Evolutionary conservation across 2,329 filamentous ascomycete genomes (phyloP).

Genomic region (Ascochyta pisi): DNA sequence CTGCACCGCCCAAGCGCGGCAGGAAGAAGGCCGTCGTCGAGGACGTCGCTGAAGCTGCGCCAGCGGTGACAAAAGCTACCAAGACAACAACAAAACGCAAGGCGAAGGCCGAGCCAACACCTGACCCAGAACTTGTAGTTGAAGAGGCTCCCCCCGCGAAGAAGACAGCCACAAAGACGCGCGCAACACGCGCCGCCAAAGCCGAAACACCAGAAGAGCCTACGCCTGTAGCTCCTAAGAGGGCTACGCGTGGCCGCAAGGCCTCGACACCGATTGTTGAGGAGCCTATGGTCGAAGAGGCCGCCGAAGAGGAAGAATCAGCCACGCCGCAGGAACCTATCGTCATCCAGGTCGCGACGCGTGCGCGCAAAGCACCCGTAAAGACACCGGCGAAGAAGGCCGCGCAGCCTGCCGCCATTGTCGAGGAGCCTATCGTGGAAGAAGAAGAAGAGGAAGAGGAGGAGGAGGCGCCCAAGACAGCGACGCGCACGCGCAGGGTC

Average conservation of each 20-base stretch:
- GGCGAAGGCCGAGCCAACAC: slow-evolving; percentile 25
- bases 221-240: slow-evolving; percentile 29
- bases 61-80: slow-evolving; percentile 26
- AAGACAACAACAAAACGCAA: slow-evolving; percentile 34
- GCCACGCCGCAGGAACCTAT: slow-evolving; percentile 26
- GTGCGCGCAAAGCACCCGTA: slow-evolving; percentile 31
- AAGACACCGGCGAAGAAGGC: slow-evolving; percentile 28
- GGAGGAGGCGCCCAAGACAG: slow-evolving; percentile 18
- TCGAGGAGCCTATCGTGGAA: slow-evolving; percentile 20
- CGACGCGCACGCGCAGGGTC: slow-evolving; percentile 21
- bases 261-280: slow-evolving; percentile 19
- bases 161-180: slow-evolving; percentile 27
- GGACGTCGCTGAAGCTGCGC: slow-evolving; percentile 26
- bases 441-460: slow-evolving; percentile 9
- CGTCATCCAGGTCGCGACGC: slow-evolving; percentile 35
- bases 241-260: slow-evolving; percentile 36
- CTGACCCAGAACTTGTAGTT: slow-evolving; percentile 9
- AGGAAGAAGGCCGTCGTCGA: slow-evolving; percentile 36
- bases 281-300: slow-evolving; percentile 20
- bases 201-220: slow-evolving; percentile 25
- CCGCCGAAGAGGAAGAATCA: slow-evolving; percentile 9
- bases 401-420: slow-evolving; percentile 2
- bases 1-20: slow-evolving; percentile 42
- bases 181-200: slow-evolving; percentile 32
- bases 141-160: slow-evolving; percentile 24